Evolutionary conservation across 306 rosid species (phyloP), one percentile per base, ranked within the genome.

Genomic region (Parietaria judaica): DNA sequence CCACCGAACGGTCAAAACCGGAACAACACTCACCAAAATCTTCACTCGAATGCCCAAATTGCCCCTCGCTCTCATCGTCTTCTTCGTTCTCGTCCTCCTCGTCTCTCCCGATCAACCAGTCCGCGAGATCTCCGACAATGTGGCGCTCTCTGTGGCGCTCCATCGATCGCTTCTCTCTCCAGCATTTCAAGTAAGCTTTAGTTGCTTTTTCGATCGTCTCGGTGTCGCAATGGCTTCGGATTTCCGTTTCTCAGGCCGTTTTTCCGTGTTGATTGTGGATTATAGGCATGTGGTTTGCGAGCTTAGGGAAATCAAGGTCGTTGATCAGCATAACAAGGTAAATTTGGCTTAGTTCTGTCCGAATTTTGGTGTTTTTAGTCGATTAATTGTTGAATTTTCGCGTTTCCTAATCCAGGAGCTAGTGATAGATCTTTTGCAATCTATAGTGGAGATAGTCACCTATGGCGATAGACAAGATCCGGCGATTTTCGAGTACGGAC

Each of bases 391-490:
- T 35, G 61, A 34, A 7, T 66, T 70, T 70, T 56, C n/a, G 11
- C 43, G 11, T 6, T 60, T 69, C 31, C 14, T 37, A 43, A 15
- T 70, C 8, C 82, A 89, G 96, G 96, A 89, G 38, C 31, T 78
- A 61, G 95, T 89, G 66, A 56, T 81, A 61, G 96, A 89, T 76
- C 77, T 83, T 45, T 66, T 85, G 76, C 90, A 86, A 78, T 89
- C 88, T 69, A 68, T 82, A 66, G 95, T 82, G 64, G 97, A 89
- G 83, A 78, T 89, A 66, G 87, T 86, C 66, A 86, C 85, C 3
- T 89, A 84, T 63, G 97, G 97, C 1, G 85, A 89, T 63, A 86
- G 74, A 78, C 91, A 89, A 59, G 95, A 89, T 76, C 89, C 95
- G 3, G 47, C 58, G 52, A 86, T 89, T 68, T 86, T 89, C 51